Conservation (phyloP, 306 rosid genomes). For the Prinsepia uniflora region DNA sequence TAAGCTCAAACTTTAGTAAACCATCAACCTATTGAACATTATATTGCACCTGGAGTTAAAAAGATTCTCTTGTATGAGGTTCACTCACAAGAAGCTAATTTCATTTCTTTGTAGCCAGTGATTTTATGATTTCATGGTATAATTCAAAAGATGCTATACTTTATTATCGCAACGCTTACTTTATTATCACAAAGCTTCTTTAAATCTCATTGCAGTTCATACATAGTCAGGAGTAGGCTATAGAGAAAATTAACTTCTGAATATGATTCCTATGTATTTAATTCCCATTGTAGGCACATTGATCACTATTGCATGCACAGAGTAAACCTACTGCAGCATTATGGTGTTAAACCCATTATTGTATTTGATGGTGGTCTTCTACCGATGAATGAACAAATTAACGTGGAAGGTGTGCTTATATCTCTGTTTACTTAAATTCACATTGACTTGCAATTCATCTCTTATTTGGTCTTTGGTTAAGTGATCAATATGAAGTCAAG, state of each 20-base stretch:
- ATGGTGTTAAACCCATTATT: conserved; percentile 76
- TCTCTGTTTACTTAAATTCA: not conserved
- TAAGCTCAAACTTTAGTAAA: not conserved
- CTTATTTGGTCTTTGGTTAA: not conserved
- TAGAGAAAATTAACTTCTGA: not conserved
- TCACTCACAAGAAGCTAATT: not conserved
- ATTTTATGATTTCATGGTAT: not conserved
- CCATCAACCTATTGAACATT: not conserved
- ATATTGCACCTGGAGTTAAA: not conserved
- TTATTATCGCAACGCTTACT: no score
- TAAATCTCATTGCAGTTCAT: not conserved
- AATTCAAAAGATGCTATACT: not conserved
- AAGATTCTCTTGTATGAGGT: not conserved
- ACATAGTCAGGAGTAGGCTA: not conserved
- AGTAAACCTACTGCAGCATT: conserved; percentile 74
- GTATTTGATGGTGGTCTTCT: conserved; percentile 93
- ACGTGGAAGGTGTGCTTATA: conserved; percentile 59
- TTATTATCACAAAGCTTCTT: not conserved
- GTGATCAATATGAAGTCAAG: no score
- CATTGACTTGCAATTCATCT: conserved; percentile 1
- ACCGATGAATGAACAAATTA: conserved; percentile 95
- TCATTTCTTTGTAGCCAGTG: not conserved
- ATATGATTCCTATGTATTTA: not conserved
- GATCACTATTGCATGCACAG: conserved; percentile 93
- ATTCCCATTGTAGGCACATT: conserved; percentile 54